Conservation (phyloP, 495 filamentous ascomycete genomes). For the Arthonia radiata region DNA sequence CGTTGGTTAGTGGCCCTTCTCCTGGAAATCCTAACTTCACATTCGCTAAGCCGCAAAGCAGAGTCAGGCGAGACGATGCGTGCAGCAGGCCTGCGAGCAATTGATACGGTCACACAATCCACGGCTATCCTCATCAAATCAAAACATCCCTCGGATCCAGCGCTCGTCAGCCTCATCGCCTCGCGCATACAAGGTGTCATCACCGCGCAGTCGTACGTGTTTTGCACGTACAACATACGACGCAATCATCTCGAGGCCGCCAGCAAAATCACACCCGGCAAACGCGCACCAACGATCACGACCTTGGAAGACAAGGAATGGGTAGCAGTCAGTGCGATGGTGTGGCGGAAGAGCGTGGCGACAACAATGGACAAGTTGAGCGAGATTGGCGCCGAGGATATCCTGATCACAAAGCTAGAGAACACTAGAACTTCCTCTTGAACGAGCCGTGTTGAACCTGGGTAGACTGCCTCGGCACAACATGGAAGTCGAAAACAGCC, state of each 20-base stretch:
- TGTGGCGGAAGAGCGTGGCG: constrained; percentile 71
- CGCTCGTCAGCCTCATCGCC: constrained; percentile 56
- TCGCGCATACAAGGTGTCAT: constrained; percentile 78
- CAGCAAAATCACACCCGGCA: constrained; percentile 71
- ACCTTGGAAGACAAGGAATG: constrained; percentile 68
- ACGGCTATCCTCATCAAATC: constrained; percentile 83
- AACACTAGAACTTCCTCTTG: constrained; percentile 73
- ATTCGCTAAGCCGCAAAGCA: constrained; percentile 15
- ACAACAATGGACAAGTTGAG: constrained; percentile 75
- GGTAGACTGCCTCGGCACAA: no score
- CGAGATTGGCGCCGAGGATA: constrained; percentile 60
- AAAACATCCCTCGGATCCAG: constrained; percentile 51
- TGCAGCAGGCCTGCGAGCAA: constrained; percentile 84
- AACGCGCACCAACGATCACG: constrained; percentile 78
- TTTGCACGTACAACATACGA: constrained; percentile 89
- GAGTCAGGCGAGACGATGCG: constrained; percentile 98
- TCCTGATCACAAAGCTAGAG: constrained; percentile 64
- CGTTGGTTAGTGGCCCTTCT: constrained; percentile 41
- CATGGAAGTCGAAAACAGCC: constrained; percentile 15
- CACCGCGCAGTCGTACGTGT: constrained; percentile 75
- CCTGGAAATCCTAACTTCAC: neutral
- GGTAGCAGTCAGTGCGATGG: constrained; percentile 88
- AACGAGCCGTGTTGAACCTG: no score
- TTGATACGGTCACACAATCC: constrained; percentile 73
- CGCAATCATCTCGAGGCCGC: constrained; percentile 37